Conservation (phyloP, 2,329 filamentous ascomycete genomes). For the Alternaria tenuissima region DNA sequence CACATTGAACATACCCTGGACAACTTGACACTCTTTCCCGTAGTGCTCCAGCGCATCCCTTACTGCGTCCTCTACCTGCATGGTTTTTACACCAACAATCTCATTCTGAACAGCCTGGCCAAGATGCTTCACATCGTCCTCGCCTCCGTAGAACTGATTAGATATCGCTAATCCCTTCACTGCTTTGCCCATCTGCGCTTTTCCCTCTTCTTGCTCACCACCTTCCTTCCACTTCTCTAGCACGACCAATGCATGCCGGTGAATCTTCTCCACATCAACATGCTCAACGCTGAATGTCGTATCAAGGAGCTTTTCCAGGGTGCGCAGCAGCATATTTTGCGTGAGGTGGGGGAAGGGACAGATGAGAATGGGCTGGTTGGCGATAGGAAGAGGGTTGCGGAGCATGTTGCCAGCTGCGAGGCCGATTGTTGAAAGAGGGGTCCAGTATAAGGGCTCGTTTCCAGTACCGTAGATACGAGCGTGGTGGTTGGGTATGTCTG, state of each 20-base stretch:
- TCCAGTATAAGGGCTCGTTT: slow-evolving; percentile 42
- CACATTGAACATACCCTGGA: slow-evolving; percentile 40
- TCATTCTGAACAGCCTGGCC: slow-evolving; percentile 41
- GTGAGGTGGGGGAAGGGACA: slow-evolving; percentile 35
- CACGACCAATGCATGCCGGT: slow-evolving; percentile 35
- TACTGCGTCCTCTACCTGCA: slow-evolving; percentile 41
- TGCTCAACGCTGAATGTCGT: slow-evolving; percentile 34
- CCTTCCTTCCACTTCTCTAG: slow-evolving; percentile 35
- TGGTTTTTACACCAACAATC: slow-evolving; percentile 35
- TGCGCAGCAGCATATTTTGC: slow-evolving; percentile 36
- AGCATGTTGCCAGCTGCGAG: slow-evolving; percentile 43
- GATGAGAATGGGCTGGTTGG: slow-evolving; percentile 43
- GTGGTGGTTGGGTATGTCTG: slow-evolving; percentile 31
- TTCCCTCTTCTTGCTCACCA: not conserved
- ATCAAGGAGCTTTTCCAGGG: slow-evolving; percentile 33
- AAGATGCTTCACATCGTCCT: slow-evolving; percentile 31
- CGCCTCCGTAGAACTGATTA: slow-evolving; percentile 46
- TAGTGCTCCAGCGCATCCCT: slow-evolving; percentile 33
- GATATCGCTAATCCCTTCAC: slow-evolving; percentile 43
- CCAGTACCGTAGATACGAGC: slow-evolving; percentile 50
- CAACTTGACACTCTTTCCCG: slow-evolving; percentile 33
- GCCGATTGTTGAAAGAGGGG: slow-evolving; percentile 38
- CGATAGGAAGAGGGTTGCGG: slow-evolving; percentile 27
- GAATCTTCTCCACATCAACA: slow-evolving; percentile 42
- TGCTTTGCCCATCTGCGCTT: slow-evolving; percentile 5